Evolutionary conservation across 106 monocot genomes (phyloP).

Genomic region (Dioscorea alata): DNA sequence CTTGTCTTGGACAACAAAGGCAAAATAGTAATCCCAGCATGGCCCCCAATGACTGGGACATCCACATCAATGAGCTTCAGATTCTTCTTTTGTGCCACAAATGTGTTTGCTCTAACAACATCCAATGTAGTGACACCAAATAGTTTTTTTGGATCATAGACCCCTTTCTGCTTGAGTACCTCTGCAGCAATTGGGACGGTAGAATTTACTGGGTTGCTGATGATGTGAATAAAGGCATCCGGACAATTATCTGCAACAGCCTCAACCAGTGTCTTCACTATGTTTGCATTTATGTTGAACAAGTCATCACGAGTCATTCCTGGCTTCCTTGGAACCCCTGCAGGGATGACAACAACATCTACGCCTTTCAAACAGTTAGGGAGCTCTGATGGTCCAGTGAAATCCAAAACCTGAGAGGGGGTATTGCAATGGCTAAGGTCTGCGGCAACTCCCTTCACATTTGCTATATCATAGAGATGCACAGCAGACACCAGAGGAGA

Average conservation of each 20-base stretch:
- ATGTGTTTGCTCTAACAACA: slow-evolving; percentile 67
- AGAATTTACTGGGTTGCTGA: slow-evolving; percentile 72
- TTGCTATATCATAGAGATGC: slow-evolving; percentile 60
- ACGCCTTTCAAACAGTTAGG: slow-evolving; percentile 41
- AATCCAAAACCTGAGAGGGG: slow-evolving; percentile 43
- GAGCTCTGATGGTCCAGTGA: slow-evolving; percentile 49
- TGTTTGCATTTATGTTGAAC: slow-evolving; percentile 48
- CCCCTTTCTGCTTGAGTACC: slow-evolving; percentile 46
- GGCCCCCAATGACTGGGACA: slow-evolving; percentile 63
- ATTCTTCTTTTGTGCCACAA: slow-evolving; percentile 52
- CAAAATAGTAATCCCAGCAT: slow-evolving; percentile 61
- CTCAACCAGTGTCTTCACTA: slow-evolving; percentile 48
- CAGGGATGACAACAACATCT: slow-evolving; percentile 70
- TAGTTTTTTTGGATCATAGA: slow-evolving; percentile 55
- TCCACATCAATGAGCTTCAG: slow-evolving; percentile 53
- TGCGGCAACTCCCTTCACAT: slow-evolving; percentile 46
- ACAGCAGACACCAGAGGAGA: slow-evolving; percentile 55
- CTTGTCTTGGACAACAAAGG: slow-evolving; percentile 52
- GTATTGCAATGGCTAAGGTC: slow-evolving; percentile 58
- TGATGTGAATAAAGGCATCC: slow-evolving; percentile 58
- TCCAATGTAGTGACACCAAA: slow-evolving; percentile 69
- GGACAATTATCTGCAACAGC: slow-evolving; percentile 63
- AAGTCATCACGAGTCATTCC: slow-evolving; percentile 61
- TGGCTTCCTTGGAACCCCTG: slow-evolving; percentile 61
- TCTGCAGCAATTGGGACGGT: slow-evolving; percentile 69